Evolutionary conservation across 164 flowering plant genomes (phyloP).

Genomic region (Pachysandra terminalis): DNA sequence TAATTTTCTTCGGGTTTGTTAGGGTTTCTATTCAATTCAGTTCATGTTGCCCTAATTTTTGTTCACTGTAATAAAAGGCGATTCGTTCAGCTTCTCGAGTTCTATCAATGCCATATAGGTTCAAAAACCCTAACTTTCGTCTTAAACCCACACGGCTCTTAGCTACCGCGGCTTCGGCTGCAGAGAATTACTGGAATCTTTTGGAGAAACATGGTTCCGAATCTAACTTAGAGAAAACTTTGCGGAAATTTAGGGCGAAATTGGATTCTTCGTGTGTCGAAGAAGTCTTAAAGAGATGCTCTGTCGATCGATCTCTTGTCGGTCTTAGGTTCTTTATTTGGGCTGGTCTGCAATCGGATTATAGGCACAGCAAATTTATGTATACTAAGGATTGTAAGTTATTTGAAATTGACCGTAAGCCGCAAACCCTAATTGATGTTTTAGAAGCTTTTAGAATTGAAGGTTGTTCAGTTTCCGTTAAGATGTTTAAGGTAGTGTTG

Average conservation of each 20-base stretch:
- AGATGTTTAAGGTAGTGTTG: conserved; percentile 56
- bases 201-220: conserved; percentile 29
- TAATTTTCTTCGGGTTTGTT: too few species aligned
- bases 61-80: not conserved
- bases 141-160: conserved; percentile 4
- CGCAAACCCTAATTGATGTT: conserved; percentile 35
- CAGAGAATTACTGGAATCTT: conserved; percentile 37
- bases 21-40: too few species aligned
- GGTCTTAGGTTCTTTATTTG: conserved; percentile 80
- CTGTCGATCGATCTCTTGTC: conserved; percentile 25
- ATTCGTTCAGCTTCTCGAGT: not conserved
- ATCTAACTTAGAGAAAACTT: conserved; percentile 43
- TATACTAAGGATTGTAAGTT: conserved; percentile 53
- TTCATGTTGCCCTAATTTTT: not conserved
- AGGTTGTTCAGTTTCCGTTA: conserved; percentile 39
- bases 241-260: conserved; percentile 29
- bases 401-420: conserved; percentile 34
- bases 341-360: conserved; percentile 62
- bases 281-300: conserved; percentile 38
- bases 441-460: conserved; percentile 50
- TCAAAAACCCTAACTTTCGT: conserved; percentile 6
- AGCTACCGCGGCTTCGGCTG: conserved; percentile 15
- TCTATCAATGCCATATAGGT: not conserved
- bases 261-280: conserved; percentile 40
- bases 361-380: conserved; percentile 55